Base-by-base conservation (phyloP, 768 basidiomycete species). In the Boletus edulis region DNA sequence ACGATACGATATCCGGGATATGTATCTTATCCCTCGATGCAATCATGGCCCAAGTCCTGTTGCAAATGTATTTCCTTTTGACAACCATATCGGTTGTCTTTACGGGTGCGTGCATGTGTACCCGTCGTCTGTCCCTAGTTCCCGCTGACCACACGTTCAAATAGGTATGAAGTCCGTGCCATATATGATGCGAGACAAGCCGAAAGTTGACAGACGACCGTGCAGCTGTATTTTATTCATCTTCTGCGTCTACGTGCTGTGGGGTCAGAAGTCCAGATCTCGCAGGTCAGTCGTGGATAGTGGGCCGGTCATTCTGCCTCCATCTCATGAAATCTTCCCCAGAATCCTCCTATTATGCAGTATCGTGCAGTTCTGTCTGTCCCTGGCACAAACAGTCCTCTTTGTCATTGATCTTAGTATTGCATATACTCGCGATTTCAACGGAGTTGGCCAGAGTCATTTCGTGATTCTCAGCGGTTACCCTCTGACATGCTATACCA, bases 181-280 rank as follows among this genome's bases (percentile, higher is more conserved):
- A 11, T 20, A 11, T 15, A 8, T 22, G 18, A 29, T 13, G 34
- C 40, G n/a, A 34, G 17, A 22, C 20, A 31, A 31, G 18, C 29
- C 4, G 22, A n/a, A 6, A 13, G 22, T n/a, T 59, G 49, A 56
- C 57, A 3, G 1, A 20, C 17, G 1, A 27, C 27, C 13, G 12
- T 29, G 31, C 34, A 63, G 62, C 22, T 64, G 39, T 14, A 18
- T 63, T 32, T 49, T 63, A 7, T 63, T 61, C n/a, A n/a, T 49
- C 27, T 63, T 64, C 43, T 63, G 62, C 31, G 22, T 57, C 37
- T 64, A 64, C 38, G 58, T 61, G 37, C 15, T 63, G 1, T 63
- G 58, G 58, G 52, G 55, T 34, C 52, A 50, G 10, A 50, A 39
- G 14, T 44, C 51, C 29, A 40, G 5, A 1, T 52, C 50, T 41